Percentiles rank a stretch among this genome's conserved stretches.
phyloP scores from a whole-genome alignment of 139 green algal genomes.

The Asterochloris erici region DNA sequence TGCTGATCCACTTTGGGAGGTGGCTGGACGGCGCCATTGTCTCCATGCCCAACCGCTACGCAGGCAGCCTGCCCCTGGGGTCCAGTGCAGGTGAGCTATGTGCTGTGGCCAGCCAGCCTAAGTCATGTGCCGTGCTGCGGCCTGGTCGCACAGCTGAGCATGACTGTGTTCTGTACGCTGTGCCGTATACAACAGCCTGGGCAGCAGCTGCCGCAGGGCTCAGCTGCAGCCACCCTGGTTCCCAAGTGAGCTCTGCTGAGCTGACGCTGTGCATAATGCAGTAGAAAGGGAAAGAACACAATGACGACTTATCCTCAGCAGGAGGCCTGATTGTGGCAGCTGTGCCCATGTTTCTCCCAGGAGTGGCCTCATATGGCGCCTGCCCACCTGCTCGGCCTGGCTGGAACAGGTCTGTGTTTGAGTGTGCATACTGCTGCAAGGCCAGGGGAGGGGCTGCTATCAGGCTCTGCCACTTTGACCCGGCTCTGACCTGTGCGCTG shows the following conservation, averaged over 20 bases:
- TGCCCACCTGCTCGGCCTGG: neutral
- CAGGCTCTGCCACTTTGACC: neutral
- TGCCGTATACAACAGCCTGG: neutral
- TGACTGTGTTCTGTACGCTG: neutral
- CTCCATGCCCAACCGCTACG: slow-evolving; percentile 18
- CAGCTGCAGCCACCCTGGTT: neutral
- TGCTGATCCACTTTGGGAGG: slow-evolving; percentile 17
- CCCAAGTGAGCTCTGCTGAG: neutral
- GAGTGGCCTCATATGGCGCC: too few species aligned
- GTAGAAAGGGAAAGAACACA: too few species aligned
- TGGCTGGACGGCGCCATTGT: slow-evolving; percentile 27
- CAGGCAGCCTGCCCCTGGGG: neutral
- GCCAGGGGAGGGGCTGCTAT: neutral
- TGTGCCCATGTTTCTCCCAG: too few species aligned
- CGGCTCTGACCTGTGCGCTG: neutral
- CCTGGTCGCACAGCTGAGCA: neutral
- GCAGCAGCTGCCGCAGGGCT: neutral
- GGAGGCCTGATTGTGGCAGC: too few species aligned
- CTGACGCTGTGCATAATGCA: too few species aligned
- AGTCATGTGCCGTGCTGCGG: neutral
- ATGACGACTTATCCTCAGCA: too few species aligned
- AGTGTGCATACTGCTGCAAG: neutral
- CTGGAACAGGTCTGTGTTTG: neutral
- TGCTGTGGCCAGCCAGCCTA: neutral
- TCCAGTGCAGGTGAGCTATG: neutral